phyloP scores from a whole-genome alignment of 345 rosid genomes.

The Eucalyptus microcorys region DNA sequence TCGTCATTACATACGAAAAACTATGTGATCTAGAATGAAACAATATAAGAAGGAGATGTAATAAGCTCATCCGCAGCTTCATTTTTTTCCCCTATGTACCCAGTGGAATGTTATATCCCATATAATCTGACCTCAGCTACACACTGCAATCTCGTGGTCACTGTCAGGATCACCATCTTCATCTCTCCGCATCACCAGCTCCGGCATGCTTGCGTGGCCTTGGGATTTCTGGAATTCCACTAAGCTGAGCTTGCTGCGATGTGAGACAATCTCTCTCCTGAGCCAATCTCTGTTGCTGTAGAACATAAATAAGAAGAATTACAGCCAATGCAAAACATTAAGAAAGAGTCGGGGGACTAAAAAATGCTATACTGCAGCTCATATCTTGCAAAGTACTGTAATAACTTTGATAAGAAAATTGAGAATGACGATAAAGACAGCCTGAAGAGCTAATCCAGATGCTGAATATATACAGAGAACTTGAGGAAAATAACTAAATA shows the following conservation, averaged over 20 bases:
- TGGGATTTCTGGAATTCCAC: not conserved
- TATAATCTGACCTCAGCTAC: not conserved
- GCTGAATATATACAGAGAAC: not conserved
- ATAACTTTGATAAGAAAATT: not conserved
- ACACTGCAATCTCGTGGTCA: not conserved
- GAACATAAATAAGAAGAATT: not conserved
- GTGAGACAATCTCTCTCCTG: conserved; percentile 21
- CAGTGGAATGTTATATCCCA: not conserved
- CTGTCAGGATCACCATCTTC: conserved; percentile 10
- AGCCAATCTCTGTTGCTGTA: conserved; percentile 37
- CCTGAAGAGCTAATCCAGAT: not conserved
- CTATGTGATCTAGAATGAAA: not conserved
- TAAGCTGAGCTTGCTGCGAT: not conserved
- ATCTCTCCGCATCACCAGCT: conserved; percentile 2
- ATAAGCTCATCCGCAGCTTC: not conserved
- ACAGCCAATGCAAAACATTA: not conserved
- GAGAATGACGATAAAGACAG: not conserved
- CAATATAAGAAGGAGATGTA: not conserved
- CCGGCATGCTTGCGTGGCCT: not conserved
- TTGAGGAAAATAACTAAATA: not conserved
- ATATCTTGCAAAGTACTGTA: not conserved
- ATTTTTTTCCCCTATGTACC: not conserved
- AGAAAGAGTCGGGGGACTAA: not conserved
- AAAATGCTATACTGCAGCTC: not conserved
- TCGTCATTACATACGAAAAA: not conserved